phyloP scores from a whole-genome alignment of 2,329 filamentous ascomycete species.

The Fusarium oligoseptatum region DNA sequence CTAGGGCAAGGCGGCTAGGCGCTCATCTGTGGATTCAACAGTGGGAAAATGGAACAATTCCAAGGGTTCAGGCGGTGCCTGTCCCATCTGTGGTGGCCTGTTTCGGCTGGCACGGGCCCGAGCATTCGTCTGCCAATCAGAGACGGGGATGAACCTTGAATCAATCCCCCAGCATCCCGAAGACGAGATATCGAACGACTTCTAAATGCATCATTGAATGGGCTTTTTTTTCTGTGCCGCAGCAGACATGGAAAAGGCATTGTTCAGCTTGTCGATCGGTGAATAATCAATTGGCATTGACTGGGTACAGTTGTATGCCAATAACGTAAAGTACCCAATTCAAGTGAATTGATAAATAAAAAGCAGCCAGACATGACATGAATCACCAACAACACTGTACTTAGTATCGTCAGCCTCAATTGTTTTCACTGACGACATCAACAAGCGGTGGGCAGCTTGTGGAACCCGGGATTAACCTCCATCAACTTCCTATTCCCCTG shows the following conservation, averaged over 20 bases:
- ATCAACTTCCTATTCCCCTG: background rate
- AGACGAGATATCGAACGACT: constrained; percentile 39
- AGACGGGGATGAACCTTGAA: background rate
- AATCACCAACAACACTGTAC: background rate
- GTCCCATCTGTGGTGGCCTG: constrained; percentile 21
- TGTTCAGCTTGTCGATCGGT: background rate
- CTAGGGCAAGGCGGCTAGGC: background rate
- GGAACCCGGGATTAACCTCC: constrained; percentile 5
- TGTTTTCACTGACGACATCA: background rate
- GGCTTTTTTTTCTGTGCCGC: constrained; percentile 3
- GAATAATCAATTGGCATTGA: background rate
- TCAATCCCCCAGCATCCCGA: constrained; percentile 22
- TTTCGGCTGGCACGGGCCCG: constrained; percentile 27
- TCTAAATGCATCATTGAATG: background rate
- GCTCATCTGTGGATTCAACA: background rate
- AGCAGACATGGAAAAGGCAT: background rate
- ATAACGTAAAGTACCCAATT: background rate
- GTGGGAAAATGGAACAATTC: background rate
- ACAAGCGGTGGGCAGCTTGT: constrained; percentile 13
- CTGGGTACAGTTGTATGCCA: background rate
- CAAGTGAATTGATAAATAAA: background rate
- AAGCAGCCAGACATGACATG: background rate
- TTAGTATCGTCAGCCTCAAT: background rate
- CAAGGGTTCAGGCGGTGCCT: constrained; percentile 1
- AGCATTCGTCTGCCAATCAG: constrained; percentile 29